Evolutionary conservation across 192 early-diverging fungal species (phyloP), one percentile per base, ranked within the genome.

Genomic region (Phycomyces blakesleeanus): DNA sequence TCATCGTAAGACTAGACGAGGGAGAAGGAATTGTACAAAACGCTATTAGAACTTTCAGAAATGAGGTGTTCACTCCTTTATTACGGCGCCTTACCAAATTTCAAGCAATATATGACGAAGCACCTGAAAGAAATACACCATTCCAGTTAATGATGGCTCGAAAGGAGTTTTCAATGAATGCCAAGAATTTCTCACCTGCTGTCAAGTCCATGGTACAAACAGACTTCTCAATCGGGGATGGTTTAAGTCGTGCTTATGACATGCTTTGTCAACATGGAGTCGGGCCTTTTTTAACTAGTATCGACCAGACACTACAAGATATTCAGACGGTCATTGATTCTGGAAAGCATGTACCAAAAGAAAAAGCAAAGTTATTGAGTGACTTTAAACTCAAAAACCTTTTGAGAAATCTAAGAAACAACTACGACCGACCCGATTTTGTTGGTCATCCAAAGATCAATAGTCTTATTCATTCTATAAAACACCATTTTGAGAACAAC

Each of bases 391-490:
- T 85, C 18, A 57, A 57, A 3, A 51, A 51, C 5, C 62, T 87
- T 34, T 55, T 87, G 53, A 69, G 69, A 5, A 29, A 56, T 15
- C 59, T 85, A 22, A 47, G 76, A 10, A 10, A 39, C n/a, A 56
- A 73, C 56, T 51, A 81, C n/a, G 62, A 59, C 5, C 68, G 67
- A 3, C 70, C 78, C 0, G 65, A 51, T 10, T 86, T 84, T 57
- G 44, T 85, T 24, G 83, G 86, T 8, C 95, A 97, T 75, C 93
- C 93, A 6, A 97, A 97, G 72, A 64, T 95, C 8, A 85, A 88
- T 40, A 66, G 77, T 15, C 71, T 95, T 25, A 69, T 89, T 6
- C 63, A 74, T 5, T 64, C 89, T 2, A 78, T 96, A 0, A 61
- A 83, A 12, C 73, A 78, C 11, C 95, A 97, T 71, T 88, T 97